phyloP scores from a whole-genome alignment of 1,284 basidiomycete species.

The Gyrodon tennesseensis region DNA sequence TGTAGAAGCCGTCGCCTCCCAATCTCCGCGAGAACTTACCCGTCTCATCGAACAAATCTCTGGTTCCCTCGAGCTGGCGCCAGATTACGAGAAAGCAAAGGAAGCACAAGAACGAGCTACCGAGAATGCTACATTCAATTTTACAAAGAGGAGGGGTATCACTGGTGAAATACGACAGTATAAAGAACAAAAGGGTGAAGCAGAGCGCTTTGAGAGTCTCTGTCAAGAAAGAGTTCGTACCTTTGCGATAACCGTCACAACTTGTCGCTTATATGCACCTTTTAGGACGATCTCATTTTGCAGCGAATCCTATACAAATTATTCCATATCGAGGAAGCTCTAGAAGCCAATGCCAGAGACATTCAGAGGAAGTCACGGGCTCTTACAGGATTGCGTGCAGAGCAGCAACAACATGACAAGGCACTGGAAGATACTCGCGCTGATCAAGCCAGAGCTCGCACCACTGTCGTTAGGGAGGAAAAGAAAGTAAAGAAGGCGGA shows the following conservation, averaged over 20 bases:
- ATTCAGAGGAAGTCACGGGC: constrained; percentile 74
- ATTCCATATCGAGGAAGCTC: constrained; percentile 84
- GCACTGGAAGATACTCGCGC: constrained; percentile 73
- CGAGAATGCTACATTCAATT: constrained; percentile 92
- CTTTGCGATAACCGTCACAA: constrained; percentile 3
- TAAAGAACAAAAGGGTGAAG: constrained; percentile 95
- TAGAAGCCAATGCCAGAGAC: constrained; percentile 67
- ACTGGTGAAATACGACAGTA: constrained; percentile 96
- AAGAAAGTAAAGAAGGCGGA: constrained; percentile 78
- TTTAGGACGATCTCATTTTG: constrained; percentile 77
- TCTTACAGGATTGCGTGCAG: constrained; percentile 64
- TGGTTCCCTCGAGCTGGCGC: constrained; percentile 86
- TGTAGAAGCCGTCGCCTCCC: constrained; percentile 96
- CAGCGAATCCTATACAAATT: constrained; percentile 87
- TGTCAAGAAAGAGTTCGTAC: constrained; percentile 65
- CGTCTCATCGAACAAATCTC: constrained; percentile 95
- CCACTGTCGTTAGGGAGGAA: constrained; percentile 72
- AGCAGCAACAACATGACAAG: constrained; percentile 69
- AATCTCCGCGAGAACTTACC: constrained; percentile 88
- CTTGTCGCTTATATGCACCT: constrained; percentile 15
- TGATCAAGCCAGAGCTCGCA: constrained; percentile 78
- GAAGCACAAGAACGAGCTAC: constrained; percentile 86
- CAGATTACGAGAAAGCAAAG: constrained; percentile 89
- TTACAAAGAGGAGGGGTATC: constrained; percentile 90
- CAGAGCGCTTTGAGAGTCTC: constrained; percentile 83